Conservation (phyloP, 2,329 filamentous ascomycete genomes). For the Fusarium fracticaudum region DNA sequence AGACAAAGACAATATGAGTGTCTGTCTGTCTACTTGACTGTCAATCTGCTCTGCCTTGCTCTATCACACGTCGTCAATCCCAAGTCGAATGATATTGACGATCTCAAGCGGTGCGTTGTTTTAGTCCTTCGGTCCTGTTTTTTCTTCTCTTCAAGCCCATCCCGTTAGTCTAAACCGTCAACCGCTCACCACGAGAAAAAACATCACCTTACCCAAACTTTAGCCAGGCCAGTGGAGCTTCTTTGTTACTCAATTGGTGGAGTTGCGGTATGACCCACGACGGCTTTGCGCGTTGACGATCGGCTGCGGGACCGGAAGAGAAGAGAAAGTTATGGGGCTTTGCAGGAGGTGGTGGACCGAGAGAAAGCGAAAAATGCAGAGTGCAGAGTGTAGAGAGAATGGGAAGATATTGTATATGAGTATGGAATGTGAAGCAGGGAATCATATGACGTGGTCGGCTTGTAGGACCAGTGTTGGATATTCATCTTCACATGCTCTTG, state of each 20-base stretch:
- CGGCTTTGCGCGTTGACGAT: conserved; percentile 14
- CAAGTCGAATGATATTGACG: conserved; percentile 14
- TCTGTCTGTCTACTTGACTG: background rate
- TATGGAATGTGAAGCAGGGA: background rate
- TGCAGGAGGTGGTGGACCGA: background rate
- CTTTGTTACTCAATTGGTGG: background rate
- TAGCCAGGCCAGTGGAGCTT: conserved; percentile 5
- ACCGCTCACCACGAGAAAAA: conserved; percentile 14
- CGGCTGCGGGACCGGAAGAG: conserved; percentile 11
- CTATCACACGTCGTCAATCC: background rate
- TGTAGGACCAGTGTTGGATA: conserved; percentile 14
- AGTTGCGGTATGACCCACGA: background rate
- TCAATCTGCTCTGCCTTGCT: background rate
- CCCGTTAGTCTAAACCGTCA: conserved; percentile 8
- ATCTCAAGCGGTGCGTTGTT: conserved; percentile 22
- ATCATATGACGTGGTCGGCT: conserved; percentile 31
- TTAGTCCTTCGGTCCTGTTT: background rate
- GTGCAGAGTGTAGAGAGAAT: background rate
- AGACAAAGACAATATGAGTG: background rate
- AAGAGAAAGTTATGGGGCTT: conserved; percentile 14
- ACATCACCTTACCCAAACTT: conserved; percentile 27
- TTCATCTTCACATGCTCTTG: conserved; percentile 24
- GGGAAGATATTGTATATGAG: background rate
- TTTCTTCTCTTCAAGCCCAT: background rate
- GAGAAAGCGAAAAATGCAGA: conserved; percentile 13